Conservation (phyloP, 228 moss, liverwort and hornwort genomes). For the Sphagnum fallax region DNA sequence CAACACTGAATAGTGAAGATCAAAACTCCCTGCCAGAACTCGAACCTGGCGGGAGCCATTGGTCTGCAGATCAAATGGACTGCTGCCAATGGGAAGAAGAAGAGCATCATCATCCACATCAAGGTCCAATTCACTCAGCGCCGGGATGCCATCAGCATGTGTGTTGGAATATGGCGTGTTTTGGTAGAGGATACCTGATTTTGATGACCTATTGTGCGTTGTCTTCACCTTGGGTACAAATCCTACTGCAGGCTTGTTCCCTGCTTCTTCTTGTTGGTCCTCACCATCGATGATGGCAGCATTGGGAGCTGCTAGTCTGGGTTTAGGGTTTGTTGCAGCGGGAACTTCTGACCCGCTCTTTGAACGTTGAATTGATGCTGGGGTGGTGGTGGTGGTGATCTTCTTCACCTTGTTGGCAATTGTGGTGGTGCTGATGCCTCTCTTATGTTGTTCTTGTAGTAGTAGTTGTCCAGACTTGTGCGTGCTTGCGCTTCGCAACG, state of each 20-base stretch:
- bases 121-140: slow-evolving; percentile 8
- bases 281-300: no score
- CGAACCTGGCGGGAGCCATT: slow-evolving; percentile 70
- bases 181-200: slow-evolving; percentile 51
- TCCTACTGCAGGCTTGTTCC: slow-evolving; percentile 10
- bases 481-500: slow-evolving; percentile 12
- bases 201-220: slow-evolving; percentile 30
- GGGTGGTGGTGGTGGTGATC: no score
- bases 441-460: background rate
- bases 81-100: slow-evolving; percentile 4
- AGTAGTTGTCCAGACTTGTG: slow-evolving; percentile 28
- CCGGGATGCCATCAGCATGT: slow-evolving; percentile 19
- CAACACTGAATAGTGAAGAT: slow-evolving; percentile 75
- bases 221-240: slow-evolving; percentile 31
- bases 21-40: slow-evolving; percentile 58
- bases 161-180: slow-evolving; percentile 39
- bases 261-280: no score
- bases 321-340: no score
- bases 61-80: slow-evolving; percentile 42
- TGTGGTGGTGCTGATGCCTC: background rate
- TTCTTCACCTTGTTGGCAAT: no score
- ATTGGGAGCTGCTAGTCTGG: no score
- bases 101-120: slow-evolving; percentile 6
- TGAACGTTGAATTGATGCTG: no score
- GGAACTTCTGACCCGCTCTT: no score